Percentiles rank a stretch among this genome's conserved stretches.
phyloP scores from a whole-genome alignment of 306 rosid species.

The Quercus glauca region DNA sequence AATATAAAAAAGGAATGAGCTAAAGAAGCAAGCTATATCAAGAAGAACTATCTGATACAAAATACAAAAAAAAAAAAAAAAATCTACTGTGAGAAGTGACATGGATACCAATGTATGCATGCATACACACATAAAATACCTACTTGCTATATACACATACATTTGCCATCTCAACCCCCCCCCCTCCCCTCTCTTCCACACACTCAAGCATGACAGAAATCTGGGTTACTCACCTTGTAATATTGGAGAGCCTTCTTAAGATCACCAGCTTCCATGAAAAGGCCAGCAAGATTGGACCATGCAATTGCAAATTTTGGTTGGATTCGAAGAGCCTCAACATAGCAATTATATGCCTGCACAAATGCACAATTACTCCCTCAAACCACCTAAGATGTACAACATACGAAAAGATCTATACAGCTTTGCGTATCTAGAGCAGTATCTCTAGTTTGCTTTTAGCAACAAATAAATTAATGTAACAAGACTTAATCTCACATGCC shows the following conservation, averaged over 20 bases:
- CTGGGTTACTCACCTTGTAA: slow-evolving; percentile 58
- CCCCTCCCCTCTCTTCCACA: neutral
- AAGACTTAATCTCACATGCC: neutral
- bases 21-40: slow-evolving; percentile 1
- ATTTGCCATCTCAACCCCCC: neutral
- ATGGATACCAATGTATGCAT: neutral
- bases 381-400: neutral
- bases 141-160: neutral
- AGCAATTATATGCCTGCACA: slow-evolving; percentile 99
- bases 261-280: slow-evolving; percentile 98
- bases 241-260: slow-evolving; percentile 93
- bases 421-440: neutral
- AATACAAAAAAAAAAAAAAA: neutral
- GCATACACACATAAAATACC: neutral
- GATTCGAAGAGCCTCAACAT: slow-evolving; percentile 92
- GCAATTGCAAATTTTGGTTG: slow-evolving; percentile 97
- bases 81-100: neutral
- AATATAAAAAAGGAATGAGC: neutral
- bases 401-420: neutral
- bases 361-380: slow-evolving; percentile 5
- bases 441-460: neutral
- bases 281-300: slow-evolving; percentile 99
- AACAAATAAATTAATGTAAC: neutral
- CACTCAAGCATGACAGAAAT: neutral
- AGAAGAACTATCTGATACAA: neutral